Percentiles rank a stretch among this genome's conserved stretches.
phyloP scores from a whole-genome alignment of 306 rosid genomes.

The Nissolia schottii region DNA sequence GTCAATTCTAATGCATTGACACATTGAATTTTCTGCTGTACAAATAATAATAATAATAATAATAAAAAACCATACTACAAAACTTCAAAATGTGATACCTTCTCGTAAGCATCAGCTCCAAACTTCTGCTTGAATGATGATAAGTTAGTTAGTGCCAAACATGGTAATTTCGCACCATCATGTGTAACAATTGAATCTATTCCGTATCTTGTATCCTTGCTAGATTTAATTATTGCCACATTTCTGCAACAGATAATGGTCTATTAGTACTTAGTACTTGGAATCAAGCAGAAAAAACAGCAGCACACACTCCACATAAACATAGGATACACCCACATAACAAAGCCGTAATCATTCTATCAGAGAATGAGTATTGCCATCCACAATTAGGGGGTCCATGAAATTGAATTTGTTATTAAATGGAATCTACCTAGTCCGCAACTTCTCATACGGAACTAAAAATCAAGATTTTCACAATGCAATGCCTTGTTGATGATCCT shows the following conservation, averaged over 20 bases:
- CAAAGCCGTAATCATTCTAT: slow-evolving; percentile 6
- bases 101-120: slow-evolving; percentile 62
- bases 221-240: slow-evolving; percentile 84
- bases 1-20: neutral
- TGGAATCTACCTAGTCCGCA: neutral
- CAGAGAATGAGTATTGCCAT: neutral
- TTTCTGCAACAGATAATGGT: slow-evolving; percentile 45
- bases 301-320: slow-evolving; percentile 7
- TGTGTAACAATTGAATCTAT: slow-evolving; percentile 88
- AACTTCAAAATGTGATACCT: slow-evolving; percentile 42
- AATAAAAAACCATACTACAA: slow-evolving; percentile 6
- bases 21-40: neutral
- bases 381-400: neutral
- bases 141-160: slow-evolving; percentile 67
- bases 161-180: slow-evolving; percentile 74
- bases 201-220: slow-evolving; percentile 83
- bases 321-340: neutral
- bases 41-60: no score
- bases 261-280: neutral
- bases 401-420: neutral
- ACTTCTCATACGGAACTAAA: neutral
- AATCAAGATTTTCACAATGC: neutral
- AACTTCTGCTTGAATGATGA: slow-evolving; percentile 70
- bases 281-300: neutral
- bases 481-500: neutral